A percentile compares a stretch with the other conserved stretches of the same genome.
These are phyloP conservation scores for Naematelia encephala DNA, from an alignment of 768 basidiomycete species.

Conservation along the genomic window DNA sequence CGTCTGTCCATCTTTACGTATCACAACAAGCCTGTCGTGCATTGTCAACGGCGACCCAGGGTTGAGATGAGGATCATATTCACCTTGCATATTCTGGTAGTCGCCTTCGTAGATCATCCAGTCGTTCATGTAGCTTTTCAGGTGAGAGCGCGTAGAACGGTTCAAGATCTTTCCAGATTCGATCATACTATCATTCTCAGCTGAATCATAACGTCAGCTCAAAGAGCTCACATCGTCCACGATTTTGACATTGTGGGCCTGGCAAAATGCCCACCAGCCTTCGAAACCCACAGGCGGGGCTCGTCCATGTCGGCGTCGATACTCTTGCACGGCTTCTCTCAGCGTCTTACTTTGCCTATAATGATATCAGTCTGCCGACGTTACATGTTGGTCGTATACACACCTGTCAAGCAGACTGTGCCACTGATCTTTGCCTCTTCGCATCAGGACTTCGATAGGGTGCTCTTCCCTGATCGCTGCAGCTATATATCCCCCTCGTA, in stretches of 20 bases:
- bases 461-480: slow-evolving; percentile 37
- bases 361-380: neutral
- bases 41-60: too few species aligned
- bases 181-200: slow-evolving; percentile 40
- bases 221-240: slow-evolving; percentile 63
- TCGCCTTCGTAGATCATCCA: slow-evolving; percentile 37
- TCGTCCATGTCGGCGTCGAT: slow-evolving; percentile 69
- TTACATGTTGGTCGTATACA: slow-evolving; percentile 5
- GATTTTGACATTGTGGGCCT: slow-evolving; percentile 68
- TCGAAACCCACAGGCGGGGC: slow-evolving; percentile 88
- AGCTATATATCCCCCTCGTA: too few species aligned
- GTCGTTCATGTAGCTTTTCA: slow-evolving; percentile 44
- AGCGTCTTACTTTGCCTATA: slow-evolving; percentile 73
- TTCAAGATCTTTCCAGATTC: slow-evolving; percentile 60
- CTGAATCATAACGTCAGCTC: neutral
- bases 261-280: slow-evolving; percentile 77
- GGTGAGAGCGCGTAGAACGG: slow-evolving; percentile 78
- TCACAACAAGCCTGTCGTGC: too few species aligned
- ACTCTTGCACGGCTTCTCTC: slow-evolving; percentile 73
- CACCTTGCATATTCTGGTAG: neutral
- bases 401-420: slow-evolving; percentile 34
- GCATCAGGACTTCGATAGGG: slow-evolving; percentile 44
- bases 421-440: slow-evolving; percentile 37
- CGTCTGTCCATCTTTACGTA: too few species aligned
- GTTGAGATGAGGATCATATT: slow-evolving; percentile 27